These are phyloP conservation scores for Pseudofabraea citricarpa DNA, from an alignment of 2,329 filamentous ascomycete genomes.

Conservation along the genomic window DNA sequence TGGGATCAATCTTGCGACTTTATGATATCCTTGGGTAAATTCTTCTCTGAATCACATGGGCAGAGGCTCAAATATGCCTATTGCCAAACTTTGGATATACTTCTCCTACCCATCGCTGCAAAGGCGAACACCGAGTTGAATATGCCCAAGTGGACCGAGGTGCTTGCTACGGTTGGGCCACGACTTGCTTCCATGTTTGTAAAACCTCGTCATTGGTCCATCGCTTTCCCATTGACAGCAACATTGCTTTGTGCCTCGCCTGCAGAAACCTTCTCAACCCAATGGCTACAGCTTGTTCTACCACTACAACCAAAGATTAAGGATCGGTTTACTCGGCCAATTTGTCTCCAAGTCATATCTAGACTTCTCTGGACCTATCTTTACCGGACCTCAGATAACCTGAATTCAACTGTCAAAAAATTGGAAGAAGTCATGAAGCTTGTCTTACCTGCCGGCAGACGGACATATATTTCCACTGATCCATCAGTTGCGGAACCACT, in stretches of 20 bases:
- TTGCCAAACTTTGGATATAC: slow-evolving; percentile 82
- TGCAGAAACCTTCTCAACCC: slow-evolving; percentile 73
- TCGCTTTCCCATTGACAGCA: slow-evolving; percentile 82
- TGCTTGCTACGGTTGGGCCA: slow-evolving; percentile 72
- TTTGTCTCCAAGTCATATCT: slow-evolving; percentile 85
- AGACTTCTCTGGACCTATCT: slow-evolving; percentile 92
- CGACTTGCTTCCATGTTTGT: slow-evolving; percentile 78
- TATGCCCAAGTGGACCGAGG: slow-evolving; percentile 80
- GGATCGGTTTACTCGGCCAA: slow-evolving; percentile 71
- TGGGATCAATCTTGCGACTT: slow-evolving; percentile 91
- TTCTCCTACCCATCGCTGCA: slow-evolving; percentile 82
- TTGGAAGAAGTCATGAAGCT: slow-evolving; percentile 86
- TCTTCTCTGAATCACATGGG: slow-evolving; percentile 83
- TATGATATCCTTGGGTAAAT: slow-evolving; percentile 71
- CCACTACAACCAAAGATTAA: slow-evolving; percentile 78
- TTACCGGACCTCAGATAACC: slow-evolving; percentile 73
- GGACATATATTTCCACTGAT: slow-evolving; percentile 78
- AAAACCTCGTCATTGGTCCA: slow-evolving; percentile 89
- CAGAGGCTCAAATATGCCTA: slow-evolving; percentile 90
- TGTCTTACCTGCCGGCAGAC: slow-evolving; percentile 75
- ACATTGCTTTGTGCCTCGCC: slow-evolving; percentile 85
- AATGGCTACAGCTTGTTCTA: slow-evolving; percentile 81
- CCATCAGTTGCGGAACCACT: slow-evolving; percentile 80
- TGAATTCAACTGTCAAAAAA: slow-evolving; percentile 66
- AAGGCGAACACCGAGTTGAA: slow-evolving; percentile 73